Percentiles rank a stretch among this genome's conserved stretches.
Conservation (phyloP, 140 eudicot species). For the Ambrosia hybrid region DNA sequence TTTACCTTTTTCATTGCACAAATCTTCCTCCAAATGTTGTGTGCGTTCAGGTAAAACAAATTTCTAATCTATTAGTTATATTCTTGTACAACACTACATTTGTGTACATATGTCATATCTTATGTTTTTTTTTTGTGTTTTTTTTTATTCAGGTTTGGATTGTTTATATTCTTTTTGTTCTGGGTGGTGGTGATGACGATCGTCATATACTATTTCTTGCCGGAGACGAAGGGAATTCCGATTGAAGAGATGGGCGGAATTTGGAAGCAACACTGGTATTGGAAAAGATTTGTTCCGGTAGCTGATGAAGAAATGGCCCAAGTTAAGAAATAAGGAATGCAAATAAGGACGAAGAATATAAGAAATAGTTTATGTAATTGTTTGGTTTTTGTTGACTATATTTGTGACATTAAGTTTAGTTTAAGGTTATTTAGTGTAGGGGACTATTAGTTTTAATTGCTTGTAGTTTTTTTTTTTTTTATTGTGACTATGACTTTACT, state of each 20-base stretch:
- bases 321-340: neutral
- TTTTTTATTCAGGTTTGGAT: slow-evolving; percentile 36
- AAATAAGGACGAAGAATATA: neutral
- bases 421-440: too few species aligned
- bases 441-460: too few species aligned
- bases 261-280: slow-evolving; percentile 46
- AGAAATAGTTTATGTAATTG: neutral
- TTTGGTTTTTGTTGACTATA: too few species aligned
- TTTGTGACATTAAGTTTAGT: too few species aligned
- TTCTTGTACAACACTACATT: too few species aligned
- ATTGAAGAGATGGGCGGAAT: slow-evolving; percentile 59
- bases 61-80: too few species aligned
- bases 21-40: slow-evolving; percentile 44
- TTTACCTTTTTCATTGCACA: slow-evolving; percentile 57
- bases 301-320: slow-evolving; percentile 15
- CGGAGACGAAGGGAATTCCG: slow-evolving; percentile 60
- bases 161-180: slow-evolving; percentile 49
- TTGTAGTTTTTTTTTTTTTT: too few species aligned
- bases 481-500: too few species aligned
- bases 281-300: slow-evolving; percentile 42
- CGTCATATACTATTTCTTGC: slow-evolving; percentile 33
- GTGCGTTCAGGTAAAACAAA: slow-evolving; percentile 34
- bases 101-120: too few species aligned
- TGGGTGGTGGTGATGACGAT: slow-evolving; percentile 43
- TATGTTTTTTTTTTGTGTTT: neutral